Base-by-base conservation (phyloP, 2,329 filamentous ascomycete species). In the Parastagonospora avenae region DNA sequence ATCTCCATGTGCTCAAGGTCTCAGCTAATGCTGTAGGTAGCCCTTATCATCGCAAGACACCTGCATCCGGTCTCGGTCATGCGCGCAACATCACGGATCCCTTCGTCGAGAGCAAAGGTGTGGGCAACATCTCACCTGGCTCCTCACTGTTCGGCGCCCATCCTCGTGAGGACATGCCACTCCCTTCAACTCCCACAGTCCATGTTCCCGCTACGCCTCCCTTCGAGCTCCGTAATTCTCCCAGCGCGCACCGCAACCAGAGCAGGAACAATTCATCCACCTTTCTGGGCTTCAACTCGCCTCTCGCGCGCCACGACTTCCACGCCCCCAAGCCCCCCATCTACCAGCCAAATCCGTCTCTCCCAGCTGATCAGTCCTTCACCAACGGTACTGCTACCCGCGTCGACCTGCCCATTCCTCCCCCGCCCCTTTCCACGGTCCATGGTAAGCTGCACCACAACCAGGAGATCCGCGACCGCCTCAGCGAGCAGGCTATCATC, bases 11-110 rank as follows among this genome's bases (percentile, higher is more conserved):
- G 30, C 31, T 29, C 14, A 35, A 27, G 48, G 43, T 31, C 30
- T 52, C n/a, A 19, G 37, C 11, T 10, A 37, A 16, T 33, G 31
- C 7, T 28, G 35, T 10, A 14, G 43, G 10, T 10, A 36, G 2
- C 15, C 19, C 28, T 8, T 39, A 39, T 16, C 12, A n/a, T 35
- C 19, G 19, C 0, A 41, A 24, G 41, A 27, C 27, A 9, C 16
- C 24, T 8, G n/a, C 29, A 12, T 30, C 14, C 12, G 41, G 36
- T 9, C 10, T 36, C 32, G 46, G 46, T 14, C 50, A 51, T 30
- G 16, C 29, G 4, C 24, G 54, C 1, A 48, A 48, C 35, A 19
- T 43, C 16, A 49, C 54, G 7, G 54, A 57, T 44, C 54, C 54
- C 6, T 57, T 57, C 8, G 29, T 48, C 1, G 44, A 49, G 8